Percentiles rank a stretch among this genome's conserved stretches.
Evolutionary conservation across 2,329 filamentous ascomycete species (phyloP).

Genomic region (Cytospora piceae): DNA sequence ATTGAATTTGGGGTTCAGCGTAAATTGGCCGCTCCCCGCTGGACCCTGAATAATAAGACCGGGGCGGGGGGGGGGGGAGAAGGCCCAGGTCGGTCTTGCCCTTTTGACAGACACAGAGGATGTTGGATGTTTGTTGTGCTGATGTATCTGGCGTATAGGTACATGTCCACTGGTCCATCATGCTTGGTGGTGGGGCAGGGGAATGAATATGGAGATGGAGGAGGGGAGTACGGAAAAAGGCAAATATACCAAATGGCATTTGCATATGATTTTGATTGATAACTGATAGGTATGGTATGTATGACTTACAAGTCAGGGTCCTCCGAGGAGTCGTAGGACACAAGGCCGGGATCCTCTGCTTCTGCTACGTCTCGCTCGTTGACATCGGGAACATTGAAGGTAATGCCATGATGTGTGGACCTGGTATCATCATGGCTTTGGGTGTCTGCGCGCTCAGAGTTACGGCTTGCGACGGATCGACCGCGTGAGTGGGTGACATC

Average conservation of each 20-base stretch:
- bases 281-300: slow-evolving; percentile 28
- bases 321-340: slow-evolving; percentile 54
- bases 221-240: background rate
- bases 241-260: background rate
- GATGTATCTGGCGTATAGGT: too few relatives aligned
- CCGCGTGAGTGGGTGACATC: slow-evolving; percentile 31
- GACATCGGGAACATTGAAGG: slow-evolving; percentile 29
- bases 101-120: background rate
- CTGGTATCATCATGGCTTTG: slow-evolving; percentile 40
- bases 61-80: too few relatives aligned
- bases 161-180: too few relatives aligned
- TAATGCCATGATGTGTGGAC: slow-evolving; percentile 33
- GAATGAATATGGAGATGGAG: background rate
- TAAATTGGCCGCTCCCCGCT: slow-evolving; percentile 10
- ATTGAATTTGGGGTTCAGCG: slow-evolving; percentile 19
- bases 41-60: slow-evolving; percentile 5
- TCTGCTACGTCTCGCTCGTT: slow-evolving; percentile 25
- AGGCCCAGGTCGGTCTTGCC: background rate
- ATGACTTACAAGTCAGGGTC: slow-evolving; percentile 51
- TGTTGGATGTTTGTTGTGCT: too few relatives aligned
- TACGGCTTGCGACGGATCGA: slow-evolving; percentile 35
- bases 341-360: slow-evolving; percentile 41
- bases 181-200: background rate
- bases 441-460: slow-evolving; percentile 45
- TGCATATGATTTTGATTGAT: too few relatives aligned